Base-by-base conservation (phyloP, 2,329 filamentous ascomycete genomes). In the Neonectria ditissima region DNA sequence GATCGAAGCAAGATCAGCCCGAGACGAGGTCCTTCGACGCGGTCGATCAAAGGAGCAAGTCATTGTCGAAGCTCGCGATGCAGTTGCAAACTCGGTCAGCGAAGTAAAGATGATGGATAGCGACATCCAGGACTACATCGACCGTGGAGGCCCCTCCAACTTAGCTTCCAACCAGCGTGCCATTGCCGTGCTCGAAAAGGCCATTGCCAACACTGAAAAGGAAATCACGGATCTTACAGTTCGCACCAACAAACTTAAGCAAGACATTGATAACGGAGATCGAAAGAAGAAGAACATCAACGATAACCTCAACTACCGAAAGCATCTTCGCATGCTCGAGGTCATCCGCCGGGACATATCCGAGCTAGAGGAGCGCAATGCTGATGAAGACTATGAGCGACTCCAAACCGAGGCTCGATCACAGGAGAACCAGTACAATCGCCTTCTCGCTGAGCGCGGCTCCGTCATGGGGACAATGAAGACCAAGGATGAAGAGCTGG, bases 221-320 rank as follows among this genome's bases (percentile, higher is more conserved):
- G 91, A 96, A 67, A 89, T 92, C 73, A 81, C 81, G 13, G 82
- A 88, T 48, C 81, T 96, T 55, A 91, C 89, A 2, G 83, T 86
- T 24, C 87, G 91, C 59, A 89, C 92, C 65, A 96, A 97, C 78
- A 89, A 90, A 70, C 85, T 97, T 54, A 91, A 91, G 68, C 87
- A 92, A 52, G 90, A 93, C 55, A 86, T 94, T 55, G 88, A 89
- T 71, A 93, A 94, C 73, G 92, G 92, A 60, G 92, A 94, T 67
- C 89, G 90, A 62, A 94, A 90, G 59, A 95, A 94, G 80, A 91
- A 92, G 72, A 94, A 92, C 67, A 97, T 99, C 70, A 85, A 84
- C 22, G 94, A 98, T 76, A 99, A 99, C 73, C 82, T 98, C 55
- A 90, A 90, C 66, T 97, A 94, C 76, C 92, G 96, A 62, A 91